Evolutionary conservation across 176 grass and related monocot genomes (phyloP).

Genomic region (Poa pratensis): DNA sequence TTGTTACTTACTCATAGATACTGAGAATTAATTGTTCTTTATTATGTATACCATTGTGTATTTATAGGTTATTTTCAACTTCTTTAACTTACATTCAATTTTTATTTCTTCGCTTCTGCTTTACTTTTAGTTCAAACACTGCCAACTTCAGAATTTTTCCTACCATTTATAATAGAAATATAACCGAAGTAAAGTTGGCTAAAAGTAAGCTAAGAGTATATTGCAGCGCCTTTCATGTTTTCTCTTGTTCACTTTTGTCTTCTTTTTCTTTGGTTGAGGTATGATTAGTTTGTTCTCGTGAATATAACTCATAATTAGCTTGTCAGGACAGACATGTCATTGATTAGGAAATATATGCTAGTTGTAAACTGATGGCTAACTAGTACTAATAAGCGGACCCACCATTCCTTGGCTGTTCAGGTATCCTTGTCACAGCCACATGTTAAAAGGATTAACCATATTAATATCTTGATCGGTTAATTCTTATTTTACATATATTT

Average conservation of each 20-base stretch:
- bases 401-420: conserved; percentile 18
- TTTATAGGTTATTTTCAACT: conserved; percentile 27
- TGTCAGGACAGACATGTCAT: not conserved
- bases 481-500: conserved; percentile 33
- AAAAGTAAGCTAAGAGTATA: not conserved
- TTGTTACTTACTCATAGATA: conserved; percentile 4
- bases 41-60: not conserved
- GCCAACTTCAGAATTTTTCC: not conserved
- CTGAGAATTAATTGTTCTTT: conserved; percentile 26
- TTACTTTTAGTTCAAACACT: not conserved
- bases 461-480: conserved; percentile 10
- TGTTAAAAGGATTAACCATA: not conserved
- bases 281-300: not conserved
- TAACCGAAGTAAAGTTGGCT: conserved; percentile 11
- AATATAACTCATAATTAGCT: not conserved
- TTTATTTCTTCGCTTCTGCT: conserved; percentile 11
- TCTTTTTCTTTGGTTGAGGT: conserved; percentile 2
- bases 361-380: not conserved
- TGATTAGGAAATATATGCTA: conserved; percentile 22
- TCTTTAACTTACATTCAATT: not conserved
- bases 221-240: not conserved
- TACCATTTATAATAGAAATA: not conserved
- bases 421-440: conserved; percentile 25
- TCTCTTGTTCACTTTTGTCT: conserved; percentile 16
- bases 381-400: not conserved